Conservation (phyloP, 2,329 filamentous ascomycete species). For the Colletotrichum caudatum region DNA sequence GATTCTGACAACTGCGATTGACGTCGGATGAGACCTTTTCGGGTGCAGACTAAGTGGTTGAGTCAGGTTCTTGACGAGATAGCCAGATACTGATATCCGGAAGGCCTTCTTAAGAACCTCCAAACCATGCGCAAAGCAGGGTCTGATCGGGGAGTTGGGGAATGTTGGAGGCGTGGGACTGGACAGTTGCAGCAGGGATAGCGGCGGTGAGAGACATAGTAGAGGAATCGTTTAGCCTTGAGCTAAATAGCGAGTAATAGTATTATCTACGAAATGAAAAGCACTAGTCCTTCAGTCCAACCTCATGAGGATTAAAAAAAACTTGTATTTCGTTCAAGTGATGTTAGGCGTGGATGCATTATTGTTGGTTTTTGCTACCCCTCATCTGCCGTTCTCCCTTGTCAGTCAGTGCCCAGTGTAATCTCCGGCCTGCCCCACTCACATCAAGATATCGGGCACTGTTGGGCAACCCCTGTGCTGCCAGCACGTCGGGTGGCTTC, state of each 20-base stretch:
- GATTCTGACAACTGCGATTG: constrained; percentile 59
- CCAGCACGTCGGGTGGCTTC: background rate
- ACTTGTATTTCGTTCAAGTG: background rate
- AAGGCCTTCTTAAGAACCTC: constrained; percentile 58
- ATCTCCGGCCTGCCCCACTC: constrained; percentile 33
- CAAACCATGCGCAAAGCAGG: constrained; percentile 59
- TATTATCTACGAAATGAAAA: background rate
- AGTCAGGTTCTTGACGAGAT: constrained; percentile 50
- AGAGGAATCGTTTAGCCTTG: background rate
- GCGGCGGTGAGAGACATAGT: constrained; percentile 38
- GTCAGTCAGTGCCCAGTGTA: constrained; percentile 8
- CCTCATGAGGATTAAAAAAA: background rate
- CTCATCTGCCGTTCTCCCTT: background rate
- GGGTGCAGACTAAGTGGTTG: constrained; percentile 50
- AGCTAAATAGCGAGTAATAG: background rate
- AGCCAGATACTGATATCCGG: constrained; percentile 59
- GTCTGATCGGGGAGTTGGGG: constrained; percentile 55
- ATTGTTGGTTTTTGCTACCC: background rate
- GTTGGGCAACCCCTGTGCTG: constrained; percentile 13
- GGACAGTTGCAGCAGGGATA: constrained; percentile 55
- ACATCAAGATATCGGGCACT: constrained; percentile 3
- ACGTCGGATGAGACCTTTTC: constrained; percentile 54
- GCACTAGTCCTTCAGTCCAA: too few species aligned
- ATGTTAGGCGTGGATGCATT: background rate
- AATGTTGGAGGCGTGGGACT: constrained; percentile 60